Evolutionary conservation across 176 grass and related monocot genomes (phyloP), one percentile per base, ranked within the genome.

Genomic region (Zoysia pacifica): DNA sequence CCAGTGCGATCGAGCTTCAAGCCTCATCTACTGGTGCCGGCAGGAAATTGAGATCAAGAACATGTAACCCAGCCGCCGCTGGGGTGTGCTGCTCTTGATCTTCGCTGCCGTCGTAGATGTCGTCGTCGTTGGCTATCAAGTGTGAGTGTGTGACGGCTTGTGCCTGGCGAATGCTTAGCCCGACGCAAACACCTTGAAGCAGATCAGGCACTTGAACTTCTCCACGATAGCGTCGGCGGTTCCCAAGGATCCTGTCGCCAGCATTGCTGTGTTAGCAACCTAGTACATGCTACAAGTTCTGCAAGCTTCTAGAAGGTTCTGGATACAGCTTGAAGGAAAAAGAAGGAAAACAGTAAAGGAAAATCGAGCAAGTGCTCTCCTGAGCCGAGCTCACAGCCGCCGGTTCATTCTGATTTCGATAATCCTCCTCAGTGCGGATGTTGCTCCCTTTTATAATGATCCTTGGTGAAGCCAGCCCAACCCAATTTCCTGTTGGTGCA

Each of bases 11-110:
- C 72, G 62, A 75, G 74, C 71, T 87, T 75, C 54, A 77, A 4
- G 82, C 73, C 51, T 91, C 86, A 28, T 94, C 77, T 35, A 62
- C 42, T 13, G 80, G 39, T 38, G 86, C 83, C 52, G 86, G 92
- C 58, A 82, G 87, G 71, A 87, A 79, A 81, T 94, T 94, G 83
- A 94, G 92, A 79, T 94, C 86, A 60, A 88, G 76, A 52, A 28
- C 28, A 28, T 28, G 28, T 28, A 80, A 91, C 59, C 70, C 65
- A 11, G 46, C 72, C 12, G 44, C 48, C 5, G 35, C 65, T 46
- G 58, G 42, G 4, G 78, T 5, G 42, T 51, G 72, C 69, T 67
- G n/a, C 84, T 64, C 68, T 38, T 64, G 56, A 36, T 83, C 71
- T 42, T 18, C 79, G 6, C 48, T 28, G 35, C 18, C 86, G 60